A percentile compares a stretch with the other conserved stretches of the same genome.
These are phyloP conservation scores for Desmodesmus armatus DNA, from an alignment of 139 green algal species.

Conservation along the genomic window DNA sequence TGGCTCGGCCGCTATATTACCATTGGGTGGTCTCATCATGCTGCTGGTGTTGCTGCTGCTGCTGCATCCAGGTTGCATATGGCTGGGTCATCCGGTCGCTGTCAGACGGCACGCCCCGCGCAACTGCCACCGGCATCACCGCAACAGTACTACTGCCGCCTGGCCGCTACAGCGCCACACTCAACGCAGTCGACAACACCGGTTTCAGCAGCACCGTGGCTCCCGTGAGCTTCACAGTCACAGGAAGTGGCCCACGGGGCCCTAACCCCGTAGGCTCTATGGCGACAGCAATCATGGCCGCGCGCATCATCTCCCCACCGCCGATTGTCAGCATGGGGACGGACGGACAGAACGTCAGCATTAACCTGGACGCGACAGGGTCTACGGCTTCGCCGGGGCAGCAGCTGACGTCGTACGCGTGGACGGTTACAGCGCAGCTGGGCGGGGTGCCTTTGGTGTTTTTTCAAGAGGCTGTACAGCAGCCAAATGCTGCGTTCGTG, in stretches of 20 bases:
- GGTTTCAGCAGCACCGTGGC: background rate
- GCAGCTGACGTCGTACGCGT: background rate
- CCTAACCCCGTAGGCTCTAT: no score
- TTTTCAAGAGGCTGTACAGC: background rate
- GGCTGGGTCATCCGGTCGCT: slow-evolving; percentile 33
- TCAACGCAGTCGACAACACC: slow-evolving; percentile 39
- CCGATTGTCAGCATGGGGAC: background rate
- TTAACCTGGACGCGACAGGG: slow-evolving; percentile 18
- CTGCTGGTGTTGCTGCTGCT: background rate
- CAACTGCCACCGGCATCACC: slow-evolving; percentile 16
- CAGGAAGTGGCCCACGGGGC: background rate
- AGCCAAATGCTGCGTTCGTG: slow-evolving; percentile 21
- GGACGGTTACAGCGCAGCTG: slow-evolving; percentile 21
- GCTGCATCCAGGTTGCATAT: slow-evolving; percentile 12
- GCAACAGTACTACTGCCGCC: background rate
- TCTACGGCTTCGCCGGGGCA: slow-evolving; percentile 13
- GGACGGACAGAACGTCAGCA: slow-evolving; percentile 1
- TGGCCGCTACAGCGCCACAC: slow-evolving; percentile 18
- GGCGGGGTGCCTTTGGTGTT: background rate
- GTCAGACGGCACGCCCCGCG: slow-evolving; percentile 16
- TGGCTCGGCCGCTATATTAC: background rate
- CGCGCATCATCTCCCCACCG: slow-evolving; percentile 11
- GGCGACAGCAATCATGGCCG: slow-evolving; percentile 23
- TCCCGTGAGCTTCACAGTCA: slow-evolving; percentile 4
- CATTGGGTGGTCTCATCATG: no score